These are phyloP conservation scores for Metschnikowia borealis DNA, from an alignment of 805 yeast genomes.

Conservation along the genomic window DNA sequence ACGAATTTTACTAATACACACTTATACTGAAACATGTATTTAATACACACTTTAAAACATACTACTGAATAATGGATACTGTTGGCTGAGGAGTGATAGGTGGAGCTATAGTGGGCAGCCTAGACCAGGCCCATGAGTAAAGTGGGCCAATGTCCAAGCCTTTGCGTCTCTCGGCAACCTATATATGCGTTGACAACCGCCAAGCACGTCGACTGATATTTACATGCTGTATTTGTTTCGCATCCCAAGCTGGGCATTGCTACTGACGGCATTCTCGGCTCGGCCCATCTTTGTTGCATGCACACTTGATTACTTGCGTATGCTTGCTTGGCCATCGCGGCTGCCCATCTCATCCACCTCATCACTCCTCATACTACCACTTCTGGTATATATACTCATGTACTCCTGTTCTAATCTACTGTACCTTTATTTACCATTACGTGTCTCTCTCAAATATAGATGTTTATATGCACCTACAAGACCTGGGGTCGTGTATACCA, in stretches of 20 bases:
- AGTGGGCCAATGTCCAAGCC: background rate
- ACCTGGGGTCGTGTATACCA: no score
- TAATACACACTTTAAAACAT: no score
- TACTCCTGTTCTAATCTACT: no score
- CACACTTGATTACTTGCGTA: background rate
- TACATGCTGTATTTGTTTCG: background rate
- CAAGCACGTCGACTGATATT: background rate
- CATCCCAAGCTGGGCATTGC: background rate
- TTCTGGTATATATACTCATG: no score
- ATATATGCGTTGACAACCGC: background rate
- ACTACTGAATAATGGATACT: background rate
- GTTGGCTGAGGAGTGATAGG: no score
- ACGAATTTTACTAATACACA: no score
- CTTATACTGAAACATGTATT: no score
- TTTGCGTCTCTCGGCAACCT: background rate
- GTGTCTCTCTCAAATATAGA: no score
- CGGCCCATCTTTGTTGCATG: background rate
- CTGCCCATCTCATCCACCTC: no score
- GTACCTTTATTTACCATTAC: no score
- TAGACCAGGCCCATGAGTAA: background rate
- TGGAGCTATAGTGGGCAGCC: background rate
- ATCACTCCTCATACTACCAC: no score
- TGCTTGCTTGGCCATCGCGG: background rate
- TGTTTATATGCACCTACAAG: no score
- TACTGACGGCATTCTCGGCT: slow-evolving; percentile 1